phyloP scores from a whole-genome alignment of 257 asterid genomes.

The Nicotiana noctiflora region DNA sequence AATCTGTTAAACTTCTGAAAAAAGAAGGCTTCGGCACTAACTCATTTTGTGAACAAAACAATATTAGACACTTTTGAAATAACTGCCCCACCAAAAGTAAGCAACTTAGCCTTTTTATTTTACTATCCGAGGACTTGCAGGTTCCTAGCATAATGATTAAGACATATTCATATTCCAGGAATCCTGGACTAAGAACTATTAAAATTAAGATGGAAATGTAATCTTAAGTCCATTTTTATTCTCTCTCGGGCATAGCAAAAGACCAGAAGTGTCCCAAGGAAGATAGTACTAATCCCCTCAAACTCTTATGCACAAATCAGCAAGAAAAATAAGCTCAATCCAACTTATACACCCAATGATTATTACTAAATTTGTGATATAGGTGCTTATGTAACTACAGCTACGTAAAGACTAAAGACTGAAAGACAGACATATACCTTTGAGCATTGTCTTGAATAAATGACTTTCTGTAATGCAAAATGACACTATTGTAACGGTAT shows the following conservation, averaged over 20 bases:
- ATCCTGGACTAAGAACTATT: not conserved
- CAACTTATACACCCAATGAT: not conserved
- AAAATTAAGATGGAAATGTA: not conserved
- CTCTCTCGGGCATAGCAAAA: not conserved
- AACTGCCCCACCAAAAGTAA: not conserved
- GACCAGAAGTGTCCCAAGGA: not conserved
- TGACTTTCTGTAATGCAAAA: slow-evolving; percentile 88
- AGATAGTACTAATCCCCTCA: not conserved
- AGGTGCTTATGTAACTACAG: not conserved
- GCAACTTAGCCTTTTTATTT: not conserved
- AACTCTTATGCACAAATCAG: not conserved
- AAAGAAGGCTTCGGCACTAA: not conserved
- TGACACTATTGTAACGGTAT: slow-evolving; percentile 79
- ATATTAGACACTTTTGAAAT: not conserved
- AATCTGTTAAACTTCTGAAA: not conserved
- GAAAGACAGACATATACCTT: slow-evolving; percentile 42
- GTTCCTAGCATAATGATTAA: slow-evolving; percentile 1
- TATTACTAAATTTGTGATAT: not conserved
- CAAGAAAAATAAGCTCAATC: not conserved
- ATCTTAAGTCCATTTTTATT: not conserved
- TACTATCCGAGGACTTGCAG: not conserved
- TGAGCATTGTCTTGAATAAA: slow-evolving; percentile 97
- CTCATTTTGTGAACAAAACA: not conserved
- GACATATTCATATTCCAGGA: not conserved
- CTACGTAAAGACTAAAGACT: not conserved